Evolutionary conservation across 164 flowering plant genomes (phyloP).

Genomic region (Berberis thunbergii): DNA sequence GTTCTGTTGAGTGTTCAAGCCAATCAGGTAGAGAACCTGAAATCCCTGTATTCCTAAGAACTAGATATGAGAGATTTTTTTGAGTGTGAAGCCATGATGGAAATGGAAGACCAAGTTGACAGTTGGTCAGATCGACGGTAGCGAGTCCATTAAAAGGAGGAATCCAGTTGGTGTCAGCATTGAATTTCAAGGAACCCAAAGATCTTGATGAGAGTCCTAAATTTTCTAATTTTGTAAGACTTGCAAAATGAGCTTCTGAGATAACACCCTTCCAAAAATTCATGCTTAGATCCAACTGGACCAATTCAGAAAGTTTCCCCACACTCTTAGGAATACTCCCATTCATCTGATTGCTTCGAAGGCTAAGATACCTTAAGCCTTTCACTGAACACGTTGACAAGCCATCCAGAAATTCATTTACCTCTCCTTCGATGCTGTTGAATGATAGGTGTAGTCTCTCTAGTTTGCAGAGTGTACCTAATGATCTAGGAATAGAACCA

Average conservation of each 20-base stretch:
- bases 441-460: background rate
- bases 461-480: constrained; percentile 7
- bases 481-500: background rate
- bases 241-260: constrained; percentile 6
- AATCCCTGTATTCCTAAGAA: constrained; percentile 7
- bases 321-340: constrained; percentile 1
- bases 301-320: background rate
- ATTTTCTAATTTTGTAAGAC: background rate
- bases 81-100: constrained; percentile 15
- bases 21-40: constrained; percentile 16
- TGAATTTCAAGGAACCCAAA: background rate
- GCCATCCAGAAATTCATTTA: background rate
- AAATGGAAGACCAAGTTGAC: constrained; percentile 8
- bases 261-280: constrained; percentile 4
- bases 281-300: background rate
- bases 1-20: constrained; percentile 5
- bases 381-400: background rate
- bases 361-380: background rate
- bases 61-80: background rate
- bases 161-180: constrained; percentile 3
- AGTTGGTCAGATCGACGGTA: background rate
- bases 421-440: background rate
- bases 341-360: background rate
- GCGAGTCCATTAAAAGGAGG: constrained; percentile 1
- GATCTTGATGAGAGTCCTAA: background rate